Evolutionary conservation across 2,329 filamentous ascomycete genomes (phyloP).

Genomic region (Grosmannia huntii): DNA sequence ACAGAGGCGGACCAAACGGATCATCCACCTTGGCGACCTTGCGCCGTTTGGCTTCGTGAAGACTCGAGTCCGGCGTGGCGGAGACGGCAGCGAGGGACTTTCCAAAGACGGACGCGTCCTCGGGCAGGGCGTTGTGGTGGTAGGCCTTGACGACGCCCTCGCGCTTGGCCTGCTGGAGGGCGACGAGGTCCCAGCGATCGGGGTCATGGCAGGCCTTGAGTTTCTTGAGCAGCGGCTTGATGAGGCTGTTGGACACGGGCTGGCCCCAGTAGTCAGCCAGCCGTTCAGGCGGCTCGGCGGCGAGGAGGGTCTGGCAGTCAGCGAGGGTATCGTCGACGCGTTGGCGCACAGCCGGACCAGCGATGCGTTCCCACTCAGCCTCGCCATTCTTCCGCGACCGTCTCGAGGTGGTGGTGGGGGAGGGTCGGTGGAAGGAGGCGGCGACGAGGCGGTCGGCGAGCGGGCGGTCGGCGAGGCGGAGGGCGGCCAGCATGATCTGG

Average conservation of each 20-base stretch:
- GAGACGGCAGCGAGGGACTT: constrained; percentile 5
- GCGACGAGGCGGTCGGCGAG: constrained; percentile 39
- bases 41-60: constrained; percentile 29
- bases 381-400: constrained; percentile 4
- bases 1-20: constrained; percentile 33
- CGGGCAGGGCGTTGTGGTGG: constrained; percentile 14
- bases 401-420: constrained; percentile 7
- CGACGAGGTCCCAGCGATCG: constrained; percentile 59
- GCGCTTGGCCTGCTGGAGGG: constrained; percentile 51
- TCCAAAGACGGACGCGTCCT: constrained; percentile 34
- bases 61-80: constrained; percentile 10
- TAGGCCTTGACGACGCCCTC: constrained; percentile 29
- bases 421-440: constrained; percentile 19
- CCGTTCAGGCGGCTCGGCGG: constrained; percentile 43
- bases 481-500: constrained; percentile 79
- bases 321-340: constrained; percentile 37
- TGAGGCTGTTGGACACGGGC: constrained; percentile 33
- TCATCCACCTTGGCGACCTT: constrained; percentile 30
- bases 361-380: constrained; percentile 14
- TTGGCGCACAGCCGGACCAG: constrained; percentile 22
- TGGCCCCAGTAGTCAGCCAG: constrained; percentile 40
- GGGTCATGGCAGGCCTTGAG: constrained; percentile 63
- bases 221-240: constrained; percentile 52
- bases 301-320: constrained; percentile 40
- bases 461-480: constrained; percentile 60